Evolutionary conservation across 2,329 filamentous ascomycete genomes (phyloP), one percentile per base, ranked within the genome.

Genomic region (Fusarium heterosporum): DNA sequence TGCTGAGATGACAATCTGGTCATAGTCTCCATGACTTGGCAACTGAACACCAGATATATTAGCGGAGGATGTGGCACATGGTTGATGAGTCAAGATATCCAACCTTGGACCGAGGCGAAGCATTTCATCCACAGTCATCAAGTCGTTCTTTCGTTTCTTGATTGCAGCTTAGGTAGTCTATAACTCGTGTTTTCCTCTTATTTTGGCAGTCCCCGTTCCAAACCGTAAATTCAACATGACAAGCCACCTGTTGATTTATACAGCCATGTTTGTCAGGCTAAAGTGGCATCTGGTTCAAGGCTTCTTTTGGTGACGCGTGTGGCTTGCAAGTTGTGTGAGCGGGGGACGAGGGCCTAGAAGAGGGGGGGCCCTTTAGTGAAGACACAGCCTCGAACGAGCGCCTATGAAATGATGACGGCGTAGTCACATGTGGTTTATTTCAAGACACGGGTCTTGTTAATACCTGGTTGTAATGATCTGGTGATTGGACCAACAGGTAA

Each of bases 131-230:
- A 32, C 46, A 56, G 40, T 34, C 29, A 41, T 41, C 54, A 59
- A 58, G 56, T 41, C 62, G 55, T 54, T 68, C 58, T 51, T 50
- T 67, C 66, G 42, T 72, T 64, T 60, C 57, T 64, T 65, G 56
- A 54, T 68, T 55, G 49, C 65, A 55, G 55, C 46, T 69, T 68
- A 69, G 64, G 66, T 73, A 73, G 71, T 71, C 61, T 65, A 57
- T 53, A 73, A 68, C 73, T 67, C 58, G 48, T 67, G 56, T 70
- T 46, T 71, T 60, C 69, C 67, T 61, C 58, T 63, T 55, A 59
- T 55, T 58, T 48, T 48, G 45, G 48, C 26, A 56, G 34, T 25
- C 11, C 5, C 3, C 12, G 6, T 26, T 19, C 7, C 11, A 25
- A 30, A 16, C 36, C n/a, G 3, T 45, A 16, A 38, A 38, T 10